Conservation (phyloP, 352 stramenopile species). For the Globisporangium alternatum region DNA sequence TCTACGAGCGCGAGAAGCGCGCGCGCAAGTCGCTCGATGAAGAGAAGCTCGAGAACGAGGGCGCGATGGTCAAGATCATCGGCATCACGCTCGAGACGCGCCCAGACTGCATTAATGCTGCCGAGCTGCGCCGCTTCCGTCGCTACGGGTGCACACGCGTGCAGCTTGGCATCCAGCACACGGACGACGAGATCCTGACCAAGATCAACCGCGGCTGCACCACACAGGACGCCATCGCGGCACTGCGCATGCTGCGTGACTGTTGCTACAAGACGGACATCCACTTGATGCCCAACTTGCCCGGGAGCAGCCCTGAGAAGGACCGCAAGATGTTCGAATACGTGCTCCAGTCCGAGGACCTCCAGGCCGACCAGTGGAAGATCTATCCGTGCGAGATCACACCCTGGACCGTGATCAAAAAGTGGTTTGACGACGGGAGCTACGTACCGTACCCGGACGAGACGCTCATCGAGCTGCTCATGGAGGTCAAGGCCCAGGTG, state of each 20-base stretch:
- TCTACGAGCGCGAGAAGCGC: slow-evolving; percentile 74
- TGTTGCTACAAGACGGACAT: slow-evolving; percentile 94
- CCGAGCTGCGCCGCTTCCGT: slow-evolving; percentile 82
- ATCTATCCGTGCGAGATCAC: slow-evolving; percentile 94
- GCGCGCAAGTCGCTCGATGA: slow-evolving; percentile 73
- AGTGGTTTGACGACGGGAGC: slow-evolving; percentile 85
- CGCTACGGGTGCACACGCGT: slow-evolving; percentile 86
- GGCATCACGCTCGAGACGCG: slow-evolving; percentile 89
- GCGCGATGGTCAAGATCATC: slow-evolving; percentile 84
- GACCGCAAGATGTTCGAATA: slow-evolving; percentile 91
- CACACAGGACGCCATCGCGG: slow-evolving; percentile 62
- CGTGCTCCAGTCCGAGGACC: slow-evolving; percentile 79
- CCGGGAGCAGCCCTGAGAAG: slow-evolving; percentile 74
- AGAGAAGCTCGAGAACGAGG: slow-evolving; percentile 89
- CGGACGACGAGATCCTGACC: slow-evolving; percentile 85
- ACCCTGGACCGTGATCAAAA: slow-evolving; percentile 89
- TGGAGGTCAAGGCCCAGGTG: slow-evolving; percentile 88
- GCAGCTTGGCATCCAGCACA: slow-evolving; percentile 92
- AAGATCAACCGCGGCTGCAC: slow-evolving; percentile 91
- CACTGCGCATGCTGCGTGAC: slow-evolving; percentile 86
- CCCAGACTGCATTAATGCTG: slow-evolving; percentile 88
- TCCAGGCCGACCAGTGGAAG: slow-evolving; percentile 95
- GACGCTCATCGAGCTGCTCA: slow-evolving; percentile 87
- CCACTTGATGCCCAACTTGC: slow-evolving; percentile 92
- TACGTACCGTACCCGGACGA: slow-evolving; percentile 90